These are phyloP conservation scores for Silene noctiflora DNA, from an alignment of 179 eudicot genomes.

Conservation along the genomic window DNA sequence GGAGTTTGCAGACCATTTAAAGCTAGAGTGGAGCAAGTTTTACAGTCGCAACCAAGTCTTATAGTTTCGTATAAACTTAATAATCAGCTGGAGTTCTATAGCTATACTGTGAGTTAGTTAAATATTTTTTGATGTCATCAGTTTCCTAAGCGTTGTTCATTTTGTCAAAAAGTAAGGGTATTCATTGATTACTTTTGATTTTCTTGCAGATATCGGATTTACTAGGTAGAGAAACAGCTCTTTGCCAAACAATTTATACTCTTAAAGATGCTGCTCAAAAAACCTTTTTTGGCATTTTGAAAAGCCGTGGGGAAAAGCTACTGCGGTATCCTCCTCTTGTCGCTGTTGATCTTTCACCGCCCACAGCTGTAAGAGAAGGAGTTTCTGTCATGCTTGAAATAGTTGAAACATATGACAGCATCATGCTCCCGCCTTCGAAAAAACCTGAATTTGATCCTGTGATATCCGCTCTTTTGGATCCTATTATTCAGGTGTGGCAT, in stretches of 20 bases:
- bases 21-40: constrained; percentile 96
- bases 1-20: constrained; percentile 98
- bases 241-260: constrained; percentile 81
- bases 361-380: constrained; percentile 89
- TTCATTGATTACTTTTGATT: neutral
- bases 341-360: constrained; percentile 92
- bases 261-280: constrained; percentile 94
- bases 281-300: constrained; percentile 84
- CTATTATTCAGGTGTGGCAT: constrained; percentile 76
- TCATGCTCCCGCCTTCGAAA: constrained; percentile 86
- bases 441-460: constrained; percentile 79
- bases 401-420: constrained; percentile 75
- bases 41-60: constrained; percentile 95
- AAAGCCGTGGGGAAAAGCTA: constrained; percentile 93
- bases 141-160: neutral
- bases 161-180: neutral
- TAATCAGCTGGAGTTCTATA: constrained; percentile 89
- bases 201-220: constrained; percentile 70
- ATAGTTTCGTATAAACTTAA: constrained; percentile 85
- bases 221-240: constrained; percentile 89
- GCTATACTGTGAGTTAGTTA: constrained; percentile 67
- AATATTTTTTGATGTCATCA: constrained; percentile 2
- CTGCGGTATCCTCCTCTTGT: constrained; percentile 90
- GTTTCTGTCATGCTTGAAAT: constrained; percentile 85
- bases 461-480: constrained; percentile 89